These are phyloP conservation scores for Ilex aquifolium DNA, from an alignment of 257 asterid species.

Conservation along the genomic window DNA sequence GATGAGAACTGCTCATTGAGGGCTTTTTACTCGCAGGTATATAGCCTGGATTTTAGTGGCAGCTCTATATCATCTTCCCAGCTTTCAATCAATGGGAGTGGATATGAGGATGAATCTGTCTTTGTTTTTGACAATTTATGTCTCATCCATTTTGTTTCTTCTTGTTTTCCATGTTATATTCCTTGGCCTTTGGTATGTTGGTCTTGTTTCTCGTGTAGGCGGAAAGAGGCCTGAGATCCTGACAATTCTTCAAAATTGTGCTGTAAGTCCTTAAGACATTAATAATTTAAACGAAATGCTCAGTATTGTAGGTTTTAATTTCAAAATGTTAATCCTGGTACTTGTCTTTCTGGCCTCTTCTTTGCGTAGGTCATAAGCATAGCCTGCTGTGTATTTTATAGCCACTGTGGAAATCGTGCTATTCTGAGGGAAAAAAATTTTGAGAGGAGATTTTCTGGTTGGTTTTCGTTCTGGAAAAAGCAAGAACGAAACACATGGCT, in stretches of 20 bases:
- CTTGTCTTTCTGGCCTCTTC: constrained; percentile 40
- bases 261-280: constrained; percentile 45
- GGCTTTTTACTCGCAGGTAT: constrained; percentile 52
- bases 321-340: constrained; percentile 11
- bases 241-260: constrained; percentile 87
- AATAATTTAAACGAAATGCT: not conserved
- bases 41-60: constrained; percentile 92
- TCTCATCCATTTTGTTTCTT: constrained; percentile 89
- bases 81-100: constrained; percentile 99
- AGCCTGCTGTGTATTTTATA: constrained; percentile 99
- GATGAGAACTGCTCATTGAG: constrained; percentile 6
- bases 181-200: constrained; percentile 91
- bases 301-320: too few species aligned
- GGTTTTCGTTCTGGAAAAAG: constrained; percentile 79
- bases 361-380: constrained; percentile 87
- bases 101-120: constrained; percentile 97
- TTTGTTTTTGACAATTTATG: constrained; percentile 71
- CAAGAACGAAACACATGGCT: constrained; percentile 82
- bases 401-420: constrained; percentile 98
- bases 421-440: constrained; percentile 56
- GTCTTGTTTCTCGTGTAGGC: constrained; percentile 95
- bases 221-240: constrained; percentile 84
- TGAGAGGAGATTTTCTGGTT: constrained; percentile 60
- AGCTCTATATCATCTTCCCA: constrained; percentile 95
- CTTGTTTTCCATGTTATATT: constrained; percentile 81